Conservation (phyloP, 352 stramenopile genomes). For the Pythium coloratum region DNA sequence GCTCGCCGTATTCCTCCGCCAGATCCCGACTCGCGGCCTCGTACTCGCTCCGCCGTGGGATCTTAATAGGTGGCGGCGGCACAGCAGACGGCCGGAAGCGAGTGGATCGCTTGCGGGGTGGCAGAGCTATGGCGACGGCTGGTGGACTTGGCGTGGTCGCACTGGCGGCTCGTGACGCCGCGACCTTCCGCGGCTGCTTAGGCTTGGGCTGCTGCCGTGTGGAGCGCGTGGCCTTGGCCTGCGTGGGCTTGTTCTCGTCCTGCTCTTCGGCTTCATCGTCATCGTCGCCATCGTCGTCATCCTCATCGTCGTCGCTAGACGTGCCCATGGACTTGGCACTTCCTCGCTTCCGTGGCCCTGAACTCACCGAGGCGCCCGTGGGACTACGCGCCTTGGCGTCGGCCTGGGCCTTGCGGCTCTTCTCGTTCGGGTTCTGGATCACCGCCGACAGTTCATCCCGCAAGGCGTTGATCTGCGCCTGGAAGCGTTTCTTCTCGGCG, state of each 20-base stretch:
- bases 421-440: conserved; percentile 85
- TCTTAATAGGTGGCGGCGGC: conserved; percentile 64
- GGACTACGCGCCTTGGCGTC: conserved; percentile 50
- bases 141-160: not conserved
- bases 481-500: conserved; percentile 61
- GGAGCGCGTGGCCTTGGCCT: conserved; percentile 13
- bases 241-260: conserved; percentile 15
- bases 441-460: conserved; percentile 72
- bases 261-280: conserved; percentile 12
- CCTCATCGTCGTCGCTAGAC: conserved; percentile 12
- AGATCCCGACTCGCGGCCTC: conserved; percentile 19
- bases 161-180: conserved; percentile 1
- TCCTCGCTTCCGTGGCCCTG: conserved; percentile 10
- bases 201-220: not conserved
- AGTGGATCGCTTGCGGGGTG: conserved; percentile 11
- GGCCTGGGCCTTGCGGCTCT: conserved; percentile 74
- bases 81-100: conserved; percentile 20
- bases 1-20: conserved; percentile 21
- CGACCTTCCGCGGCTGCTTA: conserved; percentile 1
- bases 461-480: conserved; percentile 57
- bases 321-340: not conserved
- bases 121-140: not conserved
- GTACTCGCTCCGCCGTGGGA: conserved; percentile 44
- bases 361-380: not conserved
- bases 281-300: conserved; percentile 24